Base-by-base conservation (phyloP, 352 stramenopile genomes). In the Pythium phragmitis region DNA sequence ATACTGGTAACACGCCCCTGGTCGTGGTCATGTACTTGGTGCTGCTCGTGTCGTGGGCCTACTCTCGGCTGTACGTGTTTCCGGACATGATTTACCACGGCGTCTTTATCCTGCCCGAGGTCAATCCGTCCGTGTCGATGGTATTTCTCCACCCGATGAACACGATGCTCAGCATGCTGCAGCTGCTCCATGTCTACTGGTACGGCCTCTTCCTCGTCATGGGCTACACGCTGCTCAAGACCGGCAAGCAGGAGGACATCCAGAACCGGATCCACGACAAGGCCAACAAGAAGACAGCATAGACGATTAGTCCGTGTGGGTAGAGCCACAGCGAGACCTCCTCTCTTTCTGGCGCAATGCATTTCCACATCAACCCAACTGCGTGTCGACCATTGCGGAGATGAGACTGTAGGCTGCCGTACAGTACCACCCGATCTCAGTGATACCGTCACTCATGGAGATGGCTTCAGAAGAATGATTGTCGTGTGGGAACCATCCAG, bases 141-240 rank as follows among this genome's bases (percentile, higher is more conserved):
- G n/a, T 76, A 1, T 76, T 74, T 46, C 51, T 79, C 33, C 68
- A 72, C 26, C 66, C 70, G 4, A 61, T 70, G 42, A 77, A 77
- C 63, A 37, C 70, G 43, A 77, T 80, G 69, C 67, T 80, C 34
- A 59, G 54, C 54, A 77, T 80, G 69, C 73, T 80, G 30, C 60
- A 75, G 57, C 39, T 75, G 48, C 54, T 80, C 28, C 73, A 80
- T 49, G 26, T 77, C 16, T 80, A 80, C 63, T 80, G 73, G 73
- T 80, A 77, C 59, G 61, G 48, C 8, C 67, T 80, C 19, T 80
- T 80, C 57, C 60, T 80, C 23, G 39, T 80, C 70, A 80, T 80
- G 73, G 73, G 73, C 56, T 80, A 80, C 68, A 77, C 65, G 63
- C 61, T 80, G 21, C 21, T 77, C 51, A 70, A 65, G 51, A 80